Conservation (phyloP, 768 basidiomycete genomes). For the Leucogyrophana mollusca region DNA sequence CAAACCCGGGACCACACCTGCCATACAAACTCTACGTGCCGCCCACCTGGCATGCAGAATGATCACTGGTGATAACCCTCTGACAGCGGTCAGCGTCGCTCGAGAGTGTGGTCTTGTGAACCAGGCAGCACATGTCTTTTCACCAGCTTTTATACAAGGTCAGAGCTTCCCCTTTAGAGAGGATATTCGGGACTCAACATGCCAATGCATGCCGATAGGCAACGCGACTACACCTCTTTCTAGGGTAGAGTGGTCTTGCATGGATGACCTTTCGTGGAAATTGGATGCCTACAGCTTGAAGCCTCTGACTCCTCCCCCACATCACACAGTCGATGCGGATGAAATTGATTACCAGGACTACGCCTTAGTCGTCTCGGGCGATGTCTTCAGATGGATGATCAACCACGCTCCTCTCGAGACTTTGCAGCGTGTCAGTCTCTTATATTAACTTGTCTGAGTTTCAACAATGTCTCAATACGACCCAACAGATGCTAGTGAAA, state of each 20-base stretch:
- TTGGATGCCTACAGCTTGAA: slow-evolving; percentile 88
- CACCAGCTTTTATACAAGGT: slow-evolving; percentile 80
- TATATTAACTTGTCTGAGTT: background rate
- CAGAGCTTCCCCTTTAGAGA: too few relatives aligned
- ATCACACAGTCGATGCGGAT: slow-evolving; percentile 66
- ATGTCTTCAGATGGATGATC: slow-evolving; percentile 98
- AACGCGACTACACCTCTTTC: slow-evolving; percentile 51
- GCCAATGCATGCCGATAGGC: too few relatives aligned
- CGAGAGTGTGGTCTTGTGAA: slow-evolving; percentile 89
- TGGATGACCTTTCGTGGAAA: slow-evolving; percentile 83
- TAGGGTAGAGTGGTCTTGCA: slow-evolving; percentile 84
- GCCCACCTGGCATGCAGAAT: slow-evolving; percentile 95
- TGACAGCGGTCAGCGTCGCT: slow-evolving; percentile 96
- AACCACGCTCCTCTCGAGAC: slow-evolving; percentile 94
- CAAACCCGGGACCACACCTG: slow-evolving; percentile 87
- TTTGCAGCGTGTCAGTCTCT: slow-evolving; percentile 72
- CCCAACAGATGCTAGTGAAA: slow-evolving; percentile 88
- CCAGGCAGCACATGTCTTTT: slow-evolving; percentile 86
- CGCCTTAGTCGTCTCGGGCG: slow-evolving; percentile 88
- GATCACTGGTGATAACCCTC: slow-evolving; percentile 97
- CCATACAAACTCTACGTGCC: slow-evolving; percentile 81
- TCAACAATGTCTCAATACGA: slow-evolving; percentile 1
- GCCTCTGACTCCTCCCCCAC: slow-evolving; percentile 69
- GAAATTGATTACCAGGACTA: slow-evolving; percentile 84
- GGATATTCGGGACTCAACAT: too few relatives aligned